These are phyloP conservation scores for Nepenthes gracilis DNA, from an alignment of 148 eudicot genomes.

Conservation along the genomic window DNA sequence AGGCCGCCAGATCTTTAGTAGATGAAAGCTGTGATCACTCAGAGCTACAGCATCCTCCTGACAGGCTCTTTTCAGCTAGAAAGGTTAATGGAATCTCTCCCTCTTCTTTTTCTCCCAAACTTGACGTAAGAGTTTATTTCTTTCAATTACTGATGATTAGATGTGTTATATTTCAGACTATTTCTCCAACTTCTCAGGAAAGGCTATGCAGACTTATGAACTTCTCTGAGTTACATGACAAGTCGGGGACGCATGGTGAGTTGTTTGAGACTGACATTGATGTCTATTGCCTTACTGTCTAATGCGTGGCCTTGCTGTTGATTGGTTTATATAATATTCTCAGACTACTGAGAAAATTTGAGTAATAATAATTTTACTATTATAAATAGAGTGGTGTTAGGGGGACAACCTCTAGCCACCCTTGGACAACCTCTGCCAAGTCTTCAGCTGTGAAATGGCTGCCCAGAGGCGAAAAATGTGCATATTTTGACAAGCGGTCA, in stretches of 20 bases:
- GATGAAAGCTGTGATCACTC: slow-evolving; percentile 8
- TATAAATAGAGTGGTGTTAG: too few species aligned
- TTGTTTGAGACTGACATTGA: slow-evolving; percentile 4
- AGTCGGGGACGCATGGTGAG: slow-evolving; percentile 37
- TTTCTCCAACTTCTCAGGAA: slow-evolving; percentile 79
- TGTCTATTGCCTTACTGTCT: neutral
- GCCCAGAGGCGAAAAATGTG: too few species aligned
- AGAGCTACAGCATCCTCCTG: slow-evolving; percentile 36
- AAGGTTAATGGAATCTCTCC: slow-evolving; percentile 32
- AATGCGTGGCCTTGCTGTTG: too few species aligned
- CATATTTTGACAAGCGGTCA: too few species aligned
- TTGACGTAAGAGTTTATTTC: neutral
- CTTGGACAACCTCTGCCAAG: too few species aligned
- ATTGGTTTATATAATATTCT: too few species aligned
- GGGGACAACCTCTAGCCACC: too few species aligned
- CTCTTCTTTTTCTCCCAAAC: neutral
- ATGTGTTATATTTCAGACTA: slow-evolving; percentile 33
- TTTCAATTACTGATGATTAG: neutral
- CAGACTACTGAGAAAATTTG: too few species aligned
- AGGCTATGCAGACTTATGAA: slow-evolving; percentile 55
- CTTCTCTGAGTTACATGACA: slow-evolving; percentile 20
- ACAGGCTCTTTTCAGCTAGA: slow-evolving; percentile 61
- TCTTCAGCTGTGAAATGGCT: too few species aligned
- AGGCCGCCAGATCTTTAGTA: slow-evolving; percentile 14
- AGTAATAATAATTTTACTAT: too few species aligned